These are phyloP conservation scores for Dalechampia spathulata DNA, from an alignment of 441 rosid species.

Conservation along the genomic window DNA sequence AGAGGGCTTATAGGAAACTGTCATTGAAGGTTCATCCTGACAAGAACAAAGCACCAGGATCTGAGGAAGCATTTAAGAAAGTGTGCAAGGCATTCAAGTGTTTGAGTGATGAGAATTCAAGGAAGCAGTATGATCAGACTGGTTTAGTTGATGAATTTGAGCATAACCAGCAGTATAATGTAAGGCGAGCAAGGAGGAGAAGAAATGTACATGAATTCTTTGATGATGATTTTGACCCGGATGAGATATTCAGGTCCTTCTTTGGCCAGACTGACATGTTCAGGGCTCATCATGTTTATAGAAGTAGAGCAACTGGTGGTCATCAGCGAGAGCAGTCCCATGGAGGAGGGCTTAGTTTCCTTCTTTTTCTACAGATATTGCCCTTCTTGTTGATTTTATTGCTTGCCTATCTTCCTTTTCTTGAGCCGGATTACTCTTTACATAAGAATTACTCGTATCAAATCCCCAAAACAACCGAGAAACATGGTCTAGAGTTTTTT, in stretches of 20 bases:
- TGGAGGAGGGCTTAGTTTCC: slow-evolving; percentile 50
- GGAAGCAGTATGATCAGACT: slow-evolving; percentile 58
- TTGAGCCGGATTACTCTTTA: slow-evolving; percentile 71
- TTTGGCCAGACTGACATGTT: slow-evolving; percentile 50
- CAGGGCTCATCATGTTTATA: slow-evolving; percentile 41
- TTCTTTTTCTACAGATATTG: slow-evolving; percentile 61
- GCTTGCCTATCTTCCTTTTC: slow-evolving; percentile 66
- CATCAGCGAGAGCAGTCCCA: slow-evolving; percentile 38
- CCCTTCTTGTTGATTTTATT: slow-evolving; percentile 66
- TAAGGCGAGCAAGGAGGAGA: slow-evolving; percentile 28
- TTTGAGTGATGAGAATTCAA: slow-evolving; percentile 53
- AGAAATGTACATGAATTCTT: slow-evolving; percentile 44
- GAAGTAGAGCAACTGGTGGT: slow-evolving; percentile 34
- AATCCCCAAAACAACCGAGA: slow-evolving; percentile 52
- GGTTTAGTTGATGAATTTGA: slow-evolving; percentile 75
- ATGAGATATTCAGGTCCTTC: slow-evolving; percentile 81
- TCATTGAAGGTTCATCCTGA: slow-evolving; percentile 93
- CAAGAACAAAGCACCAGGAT: slow-evolving; percentile 90
- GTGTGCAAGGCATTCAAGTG: slow-evolving; percentile 89
- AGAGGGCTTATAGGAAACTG: slow-evolving; percentile 72
- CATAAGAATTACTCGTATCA: slow-evolving; percentile 52
- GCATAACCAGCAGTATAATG: slow-evolving; percentile 34
- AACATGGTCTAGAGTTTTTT: slow-evolving; percentile 61
- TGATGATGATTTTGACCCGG: slow-evolving; percentile 74
- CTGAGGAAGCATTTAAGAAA: slow-evolving; percentile 85